Evolutionary conservation across 2,329 filamentous ascomycete species (phyloP).

Genomic region (Colletotrichum magnum): DNA sequence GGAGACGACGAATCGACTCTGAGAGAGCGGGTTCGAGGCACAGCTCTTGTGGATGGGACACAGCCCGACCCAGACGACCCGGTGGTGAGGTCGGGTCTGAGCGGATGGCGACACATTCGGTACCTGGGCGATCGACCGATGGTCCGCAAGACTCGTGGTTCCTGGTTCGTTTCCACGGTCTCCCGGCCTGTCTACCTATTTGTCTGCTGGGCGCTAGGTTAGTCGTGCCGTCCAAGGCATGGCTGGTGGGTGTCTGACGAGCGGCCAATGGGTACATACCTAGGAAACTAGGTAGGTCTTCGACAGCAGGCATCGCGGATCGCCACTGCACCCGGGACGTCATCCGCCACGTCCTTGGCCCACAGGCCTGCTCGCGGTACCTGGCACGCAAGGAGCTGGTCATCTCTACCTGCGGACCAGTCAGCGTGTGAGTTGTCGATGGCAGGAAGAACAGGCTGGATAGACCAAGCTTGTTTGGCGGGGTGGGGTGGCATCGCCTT

Average conservation of each 20-base stretch:
- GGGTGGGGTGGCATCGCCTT: conserved; percentile 25
- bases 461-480: conserved; percentile 35
- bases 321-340: conserved; percentile 26
- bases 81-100: neutral
- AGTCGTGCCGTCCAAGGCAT: neutral
- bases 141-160: neutral
- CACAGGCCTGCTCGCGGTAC: conserved; percentile 1
- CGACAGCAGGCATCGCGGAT: conserved; percentile 1
- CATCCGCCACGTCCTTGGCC: conserved; percentile 28
- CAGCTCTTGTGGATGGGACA: neutral
- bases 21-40: neutral
- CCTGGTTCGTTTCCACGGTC: neutral
- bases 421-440: neutral
- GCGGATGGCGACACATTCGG: neutral
- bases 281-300: neutral
- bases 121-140: conserved; percentile 15
- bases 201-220: conserved; percentile 2
- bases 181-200: neutral
- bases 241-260: conserved; percentile 6
- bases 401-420: conserved; percentile 16
- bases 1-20: neutral
- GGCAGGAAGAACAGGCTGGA: neutral
- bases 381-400: conserved; percentile 28
- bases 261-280: conserved; percentile 8
- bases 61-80: neutral